Conservation (phyloP, 169 alveolate species). For the Eimeria sp. region DNA sequence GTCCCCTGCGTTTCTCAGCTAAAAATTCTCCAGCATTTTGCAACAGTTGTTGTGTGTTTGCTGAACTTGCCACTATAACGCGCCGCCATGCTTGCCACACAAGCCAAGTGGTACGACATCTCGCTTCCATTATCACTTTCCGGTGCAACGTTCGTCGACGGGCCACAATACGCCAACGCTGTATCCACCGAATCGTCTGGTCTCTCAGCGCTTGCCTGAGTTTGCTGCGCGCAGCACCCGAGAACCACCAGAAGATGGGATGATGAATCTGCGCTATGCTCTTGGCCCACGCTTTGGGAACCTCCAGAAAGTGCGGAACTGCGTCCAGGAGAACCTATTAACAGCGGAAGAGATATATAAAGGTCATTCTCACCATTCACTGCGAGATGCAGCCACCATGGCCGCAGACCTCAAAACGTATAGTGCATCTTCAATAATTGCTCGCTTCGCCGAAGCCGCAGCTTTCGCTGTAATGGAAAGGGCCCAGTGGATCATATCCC, state of each 20-base stretch:
- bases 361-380: slow-evolving; percentile 6
- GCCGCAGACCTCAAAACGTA: slow-evolving; percentile 4
- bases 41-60: background rate
- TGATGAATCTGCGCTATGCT: background rate
- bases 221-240: slow-evolving; percentile 20
- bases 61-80: background rate
- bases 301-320: background rate
- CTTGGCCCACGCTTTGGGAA: background rate
- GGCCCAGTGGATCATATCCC: background rate
- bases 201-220: background rate
- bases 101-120: background rate
- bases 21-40: background rate
- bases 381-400: background rate
- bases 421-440: background rate
- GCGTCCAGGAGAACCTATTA: background rate
- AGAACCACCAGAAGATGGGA: background rate
- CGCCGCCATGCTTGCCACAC: slow-evolving; percentile 39
- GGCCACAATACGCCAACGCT: slow-evolving; percentile 26
- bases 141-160: background rate
- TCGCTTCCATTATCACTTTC: background rate
- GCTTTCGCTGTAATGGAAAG: background rate
- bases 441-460: background rate
- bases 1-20: background rate
- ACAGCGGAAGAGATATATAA: background rate
- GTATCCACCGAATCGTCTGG: slow-evolving; percentile 1